phyloP scores from a whole-genome alignment of 2,329 filamentous ascomycete species.

The Fonsecaea erecta region DNA sequence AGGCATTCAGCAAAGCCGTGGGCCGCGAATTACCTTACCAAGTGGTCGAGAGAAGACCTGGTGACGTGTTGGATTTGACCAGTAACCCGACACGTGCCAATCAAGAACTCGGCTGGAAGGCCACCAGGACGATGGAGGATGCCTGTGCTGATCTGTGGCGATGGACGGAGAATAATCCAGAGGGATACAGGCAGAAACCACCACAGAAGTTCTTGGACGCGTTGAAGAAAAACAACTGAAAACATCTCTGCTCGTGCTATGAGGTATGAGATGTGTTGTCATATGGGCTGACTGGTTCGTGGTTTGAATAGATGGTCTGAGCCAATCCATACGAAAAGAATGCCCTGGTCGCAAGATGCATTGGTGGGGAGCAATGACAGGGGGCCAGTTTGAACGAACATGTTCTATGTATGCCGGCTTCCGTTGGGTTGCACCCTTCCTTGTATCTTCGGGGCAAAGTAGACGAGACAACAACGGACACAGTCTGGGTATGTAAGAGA shows the following conservation, averaged over 20 bases:
- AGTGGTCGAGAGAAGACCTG: conserved; percentile 77
- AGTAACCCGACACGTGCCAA: conserved; percentile 88
- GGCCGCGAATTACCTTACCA: conserved; percentile 86
- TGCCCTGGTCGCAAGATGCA: background rate
- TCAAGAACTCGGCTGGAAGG: conserved; percentile 89
- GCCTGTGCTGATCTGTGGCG: conserved; percentile 94
- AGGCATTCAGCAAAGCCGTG: conserved; percentile 86
- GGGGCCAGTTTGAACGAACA: background rate
- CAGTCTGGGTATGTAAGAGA: background rate
- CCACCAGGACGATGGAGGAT: conserved; percentile 85
- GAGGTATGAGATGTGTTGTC: background rate
- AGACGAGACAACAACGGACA: background rate
- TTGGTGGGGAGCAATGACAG: background rate
- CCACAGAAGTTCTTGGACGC: conserved; percentile 76
- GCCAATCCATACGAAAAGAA: background rate
- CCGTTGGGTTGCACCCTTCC: background rate
- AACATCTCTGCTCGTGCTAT: background rate
- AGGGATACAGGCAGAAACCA: conserved; percentile 91
- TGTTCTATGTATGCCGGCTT: background rate
- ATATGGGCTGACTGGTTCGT: background rate
- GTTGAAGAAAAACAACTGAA: conserved; percentile 51
- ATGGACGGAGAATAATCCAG: conserved; percentile 96
- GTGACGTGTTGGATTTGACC: conserved; percentile 93
- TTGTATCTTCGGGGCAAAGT: background rate
- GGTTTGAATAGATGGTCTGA: background rate